Evolutionary conservation across 768 basidiomycete species (phyloP).

Genomic region (Collybia sp.): DNA sequence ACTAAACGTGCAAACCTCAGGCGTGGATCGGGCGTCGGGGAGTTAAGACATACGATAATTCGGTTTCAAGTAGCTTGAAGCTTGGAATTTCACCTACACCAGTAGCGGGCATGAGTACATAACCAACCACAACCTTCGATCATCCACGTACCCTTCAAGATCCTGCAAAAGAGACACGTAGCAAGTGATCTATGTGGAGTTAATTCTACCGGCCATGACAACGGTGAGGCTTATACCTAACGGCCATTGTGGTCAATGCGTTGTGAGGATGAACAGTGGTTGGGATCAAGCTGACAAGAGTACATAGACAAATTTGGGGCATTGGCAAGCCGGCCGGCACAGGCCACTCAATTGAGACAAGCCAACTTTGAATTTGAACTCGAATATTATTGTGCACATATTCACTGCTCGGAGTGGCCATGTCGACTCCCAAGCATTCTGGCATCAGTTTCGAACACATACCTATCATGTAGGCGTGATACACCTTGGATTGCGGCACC

Average conservation of each 20-base stretch:
- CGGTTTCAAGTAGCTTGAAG: slow-evolving; percentile 79
- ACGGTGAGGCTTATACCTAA: slow-evolving; percentile 23
- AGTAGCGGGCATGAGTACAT: background rate
- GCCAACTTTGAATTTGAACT: too few species aligned
- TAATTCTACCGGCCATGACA: slow-evolving; percentile 1
- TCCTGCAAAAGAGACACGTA: slow-evolving; percentile 90
- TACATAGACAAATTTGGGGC: too few species aligned
- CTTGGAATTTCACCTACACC: slow-evolving; percentile 84
- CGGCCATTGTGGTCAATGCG: slow-evolving; percentile 22
- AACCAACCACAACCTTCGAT: background rate
- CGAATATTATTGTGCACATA: too few species aligned
- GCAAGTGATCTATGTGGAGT: slow-evolving; percentile 42
- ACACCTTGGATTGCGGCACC: too few species aligned
- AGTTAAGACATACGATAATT: slow-evolving; percentile 49
- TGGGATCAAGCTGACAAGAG: too few species aligned
- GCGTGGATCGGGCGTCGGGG: background rate
- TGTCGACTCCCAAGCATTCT: slow-evolving; percentile 1
- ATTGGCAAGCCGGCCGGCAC: too few species aligned
- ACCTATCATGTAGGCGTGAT: slow-evolving; percentile 26
- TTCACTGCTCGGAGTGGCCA: background rate
- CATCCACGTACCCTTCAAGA: slow-evolving; percentile 66
- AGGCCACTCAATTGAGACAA: too few species aligned
- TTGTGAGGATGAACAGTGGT: too few species aligned
- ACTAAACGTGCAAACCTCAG: slow-evolving; percentile 26
- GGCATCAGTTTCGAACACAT: slow-evolving; percentile 21